Conservation (phyloP, 177 flowering plant species). For the Telopea speciosissima region DNA sequence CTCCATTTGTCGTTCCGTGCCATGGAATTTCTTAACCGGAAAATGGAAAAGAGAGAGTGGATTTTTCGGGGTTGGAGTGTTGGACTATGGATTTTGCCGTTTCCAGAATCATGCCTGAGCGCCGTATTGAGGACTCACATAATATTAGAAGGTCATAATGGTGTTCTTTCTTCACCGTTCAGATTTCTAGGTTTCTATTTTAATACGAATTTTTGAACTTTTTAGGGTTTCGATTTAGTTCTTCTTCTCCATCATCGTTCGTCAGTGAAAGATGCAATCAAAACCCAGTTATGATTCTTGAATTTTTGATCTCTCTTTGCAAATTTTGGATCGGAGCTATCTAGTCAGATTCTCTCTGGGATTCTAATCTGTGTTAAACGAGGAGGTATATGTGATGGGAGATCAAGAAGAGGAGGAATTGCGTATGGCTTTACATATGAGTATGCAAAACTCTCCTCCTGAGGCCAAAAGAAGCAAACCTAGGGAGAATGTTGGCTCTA, state of each 20-base stretch:
- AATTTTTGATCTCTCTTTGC: not conserved
- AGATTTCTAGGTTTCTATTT: too few relatives aligned
- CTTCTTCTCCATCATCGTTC: not conserved
- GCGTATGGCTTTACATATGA: conserved; percentile 76
- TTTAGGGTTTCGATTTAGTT: not conserved
- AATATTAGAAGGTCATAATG: not conserved
- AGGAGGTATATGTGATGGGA: conserved; percentile 36
- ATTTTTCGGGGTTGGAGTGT: too few relatives aligned
- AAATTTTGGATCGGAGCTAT: conserved; percentile 4
- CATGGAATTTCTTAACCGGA: too few relatives aligned
- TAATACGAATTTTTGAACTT: not conserved
- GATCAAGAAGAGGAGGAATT: conserved; percentile 94
- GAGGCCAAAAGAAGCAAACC: conserved; percentile 93
- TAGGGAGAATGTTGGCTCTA: conserved; percentile 28
- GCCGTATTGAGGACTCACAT: not conserved
- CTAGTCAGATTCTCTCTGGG: not conserved
- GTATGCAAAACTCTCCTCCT: conserved; percentile 67
- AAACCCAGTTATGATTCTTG: not conserved
- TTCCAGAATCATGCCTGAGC: not conserved
- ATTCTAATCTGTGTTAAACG: conserved; percentile 10
- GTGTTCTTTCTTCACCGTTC: not conserved
- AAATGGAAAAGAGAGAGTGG: too few relatives aligned
- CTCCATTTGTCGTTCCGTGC: too few relatives aligned
- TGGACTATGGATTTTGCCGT: not conserved
- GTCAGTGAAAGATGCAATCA: not conserved